Conservation (phyloP, 1,139 yeast species). For the Pichia sp. region DNA sequence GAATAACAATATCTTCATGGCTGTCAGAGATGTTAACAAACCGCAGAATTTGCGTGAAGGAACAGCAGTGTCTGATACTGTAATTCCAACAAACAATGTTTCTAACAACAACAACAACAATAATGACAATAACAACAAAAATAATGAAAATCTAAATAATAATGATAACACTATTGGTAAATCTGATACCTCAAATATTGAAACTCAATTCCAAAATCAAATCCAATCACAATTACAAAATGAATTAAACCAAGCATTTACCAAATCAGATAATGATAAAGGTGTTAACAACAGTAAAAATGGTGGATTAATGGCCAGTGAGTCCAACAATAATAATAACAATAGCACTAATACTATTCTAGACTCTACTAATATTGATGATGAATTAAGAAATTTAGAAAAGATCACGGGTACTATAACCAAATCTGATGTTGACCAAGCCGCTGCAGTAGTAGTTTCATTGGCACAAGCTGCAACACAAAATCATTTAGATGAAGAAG, state of each 20-base stretch:
- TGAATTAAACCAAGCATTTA: constrained; percentile 2
- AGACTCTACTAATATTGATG: constrained; percentile 16
- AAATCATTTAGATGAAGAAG: background rate
- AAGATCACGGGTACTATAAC: constrained; percentile 1
- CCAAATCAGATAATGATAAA: background rate
- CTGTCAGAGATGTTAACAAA: background rate
- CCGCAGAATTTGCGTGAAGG: background rate
- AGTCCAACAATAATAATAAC: background rate
- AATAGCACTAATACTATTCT: background rate
- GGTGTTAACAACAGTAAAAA: background rate
- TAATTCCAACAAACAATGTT: background rate
- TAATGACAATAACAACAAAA: background rate
- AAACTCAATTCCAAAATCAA: constrained; percentile 11
- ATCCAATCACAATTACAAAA: constrained; percentile 12
- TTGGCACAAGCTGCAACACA: constrained; percentile 9
- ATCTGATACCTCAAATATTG: background rate
- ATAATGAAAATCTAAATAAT: background rate
- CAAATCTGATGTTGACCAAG: constrained; percentile 9
- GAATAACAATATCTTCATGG: background rate
- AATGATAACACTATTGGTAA: background rate
- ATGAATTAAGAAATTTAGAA: constrained; percentile 14
- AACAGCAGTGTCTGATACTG: background rate
- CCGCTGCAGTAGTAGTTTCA: constrained; percentile 7
- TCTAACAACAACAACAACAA: background rate
- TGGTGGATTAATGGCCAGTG: background rate